These are phyloP conservation scores for Magnaporthiopsis rhizophila DNA, from an alignment of 2,329 filamentous ascomycete species.

Conservation along the genomic window DNA sequence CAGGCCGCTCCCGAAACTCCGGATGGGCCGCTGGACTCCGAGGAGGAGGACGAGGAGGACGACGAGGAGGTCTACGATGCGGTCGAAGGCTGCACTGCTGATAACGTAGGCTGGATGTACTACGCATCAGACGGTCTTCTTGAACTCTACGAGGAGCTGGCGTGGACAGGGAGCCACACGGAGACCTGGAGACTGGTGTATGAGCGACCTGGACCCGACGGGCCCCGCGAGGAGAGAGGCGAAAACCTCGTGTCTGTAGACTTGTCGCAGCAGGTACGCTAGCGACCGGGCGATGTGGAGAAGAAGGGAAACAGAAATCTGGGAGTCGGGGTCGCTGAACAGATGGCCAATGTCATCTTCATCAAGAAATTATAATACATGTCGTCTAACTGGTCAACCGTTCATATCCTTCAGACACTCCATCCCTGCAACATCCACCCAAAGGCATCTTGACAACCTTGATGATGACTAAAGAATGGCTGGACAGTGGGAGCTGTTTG, in stretches of 20 bases:
- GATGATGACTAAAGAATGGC: not conserved
- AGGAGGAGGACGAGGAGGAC: not conserved
- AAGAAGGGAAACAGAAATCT: no score
- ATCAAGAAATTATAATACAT: no score
- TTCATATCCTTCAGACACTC: no score
- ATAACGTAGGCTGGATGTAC: slow-evolving; percentile 4
- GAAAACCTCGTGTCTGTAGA: not conserved
- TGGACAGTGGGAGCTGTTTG: no score
- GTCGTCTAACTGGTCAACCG: no score
- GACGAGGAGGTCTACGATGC: not conserved
- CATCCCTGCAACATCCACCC: no score
- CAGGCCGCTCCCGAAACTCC: not conserved
- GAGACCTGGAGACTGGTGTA: not conserved
- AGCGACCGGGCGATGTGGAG: no score
- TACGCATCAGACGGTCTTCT: accelerated
- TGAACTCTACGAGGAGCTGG: not conserved
- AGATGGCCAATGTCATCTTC: no score
- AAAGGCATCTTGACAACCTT: not conserved
- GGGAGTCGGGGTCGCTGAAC: no score
- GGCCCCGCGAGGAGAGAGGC: not conserved
- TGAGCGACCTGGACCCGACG: no score
- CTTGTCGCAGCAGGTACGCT: not conserved
- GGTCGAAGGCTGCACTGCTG: not conserved
- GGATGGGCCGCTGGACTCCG: not conserved
- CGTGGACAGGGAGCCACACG: not conserved